Evolutionary conservation across 495 filamentous ascomycete species (phyloP), one percentile per base, ranked within the genome.

Genomic region (Haplographium delicatum): DNA sequence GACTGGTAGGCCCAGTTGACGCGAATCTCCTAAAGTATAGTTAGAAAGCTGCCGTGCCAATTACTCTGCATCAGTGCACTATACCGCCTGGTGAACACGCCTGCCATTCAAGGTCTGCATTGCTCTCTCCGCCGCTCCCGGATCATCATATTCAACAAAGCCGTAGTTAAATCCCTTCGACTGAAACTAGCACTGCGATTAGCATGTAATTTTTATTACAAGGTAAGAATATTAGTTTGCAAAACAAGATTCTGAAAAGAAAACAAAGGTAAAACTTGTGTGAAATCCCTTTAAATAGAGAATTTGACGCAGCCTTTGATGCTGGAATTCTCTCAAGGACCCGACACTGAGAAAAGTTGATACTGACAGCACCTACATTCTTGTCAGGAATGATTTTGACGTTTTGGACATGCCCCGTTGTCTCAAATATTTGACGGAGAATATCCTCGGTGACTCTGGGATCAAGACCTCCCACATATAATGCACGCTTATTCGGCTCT

Each of bases 1-100:
- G 91, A 95, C 71, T 97, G 93, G 60, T 97, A 99, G 15, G 93
- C 93, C 93, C 93, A 99, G 74, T 99, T 99, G 58, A 99, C 93
- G 43, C 91, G 88, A 56, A 99, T 99, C 76, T 99, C 93, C 91
- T 98, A 24, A 1, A 5, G n/a, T 2, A 25, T 20, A 20, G 24
- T 66, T 35, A 56, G 30, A 20, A 46, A 34, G 49, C 45, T 53
- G 34, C 19, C n/a, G n/a, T n/a, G n/a, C n/a, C n/a, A n/a, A n/a
- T n/a, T n/a, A n/a, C n/a, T n/a, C n/a, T n/a, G 25, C 1, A 46
- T 50, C 16, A 22, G 27, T 11, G 42, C 31, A 65, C 85, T 70
- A 5, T 78, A 95, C 91, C 65, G 87, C 82, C 69, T 97, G 90
- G 62, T 97, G 93, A 50, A 99, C 89, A 23, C 93, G 81, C 51